Base-by-base conservation (phyloP, 352 stramenopile species). In the Blastocystis sp. region DNA sequence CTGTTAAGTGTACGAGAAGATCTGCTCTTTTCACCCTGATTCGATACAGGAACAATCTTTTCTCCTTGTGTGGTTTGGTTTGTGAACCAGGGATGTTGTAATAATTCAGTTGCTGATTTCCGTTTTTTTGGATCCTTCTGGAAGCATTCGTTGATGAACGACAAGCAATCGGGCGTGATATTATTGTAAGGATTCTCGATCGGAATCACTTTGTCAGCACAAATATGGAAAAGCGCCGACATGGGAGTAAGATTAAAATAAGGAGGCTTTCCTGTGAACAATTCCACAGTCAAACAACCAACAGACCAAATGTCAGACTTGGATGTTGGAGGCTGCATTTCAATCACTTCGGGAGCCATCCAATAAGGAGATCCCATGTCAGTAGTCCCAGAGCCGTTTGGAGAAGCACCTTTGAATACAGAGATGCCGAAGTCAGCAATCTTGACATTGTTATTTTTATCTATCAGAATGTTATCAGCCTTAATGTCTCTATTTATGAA, bases 281-380 rank as follows among this genome's bases (percentile, higher is more conserved):
- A 93, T 89, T 99, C 97, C 77, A 93, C 97, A 43, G 98, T 91
- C 77, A 95, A 97, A 78, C 95, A 96, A 63, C 94, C 94, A 75
- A 98, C 91, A 91, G 92, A 96, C 96, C 96, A 99, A 83, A 98
- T 93, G 92, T 99, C 96, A 90, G 98, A 94, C 67, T 94, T 75
- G 9, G 75, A 16, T 7, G 75, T 86, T 0, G 75, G 61, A 5
- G 57, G 29, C 42, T 96, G 90, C 57, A 93, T 93, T 57, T 95
- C 89, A 86, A 95, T 92, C 54, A 95, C 94, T 90, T 98, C 95
- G 0, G 95, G 97, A 24, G 96, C 95, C 71, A 96, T 94, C 90
- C 99, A 99, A 89, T 98, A 99, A 37, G 96, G 92, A 80, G 94
- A 98, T n/a, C 98, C 96, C 9, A 99, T 91, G 88, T 99, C 49